These are phyloP conservation scores for Jatropha curcas DNA, from an alignment of 345 rosid species.

Conservation along the genomic window DNA sequence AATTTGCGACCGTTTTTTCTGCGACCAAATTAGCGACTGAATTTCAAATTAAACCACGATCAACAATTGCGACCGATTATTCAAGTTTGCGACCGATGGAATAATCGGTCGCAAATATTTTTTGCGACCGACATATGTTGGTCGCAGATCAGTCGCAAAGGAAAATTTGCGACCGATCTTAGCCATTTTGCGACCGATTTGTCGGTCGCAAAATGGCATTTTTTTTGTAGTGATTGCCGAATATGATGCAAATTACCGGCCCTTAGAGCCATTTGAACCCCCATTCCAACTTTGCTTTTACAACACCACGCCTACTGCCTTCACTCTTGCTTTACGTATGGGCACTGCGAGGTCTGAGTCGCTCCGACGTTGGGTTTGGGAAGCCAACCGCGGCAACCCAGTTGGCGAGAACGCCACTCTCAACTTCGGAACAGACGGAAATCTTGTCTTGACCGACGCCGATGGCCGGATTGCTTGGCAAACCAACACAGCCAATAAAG, in stretches of 20 bases:
- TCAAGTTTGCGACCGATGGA: too few relatives aligned
- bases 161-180: too few relatives aligned
- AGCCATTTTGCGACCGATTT: too few relatives aligned
- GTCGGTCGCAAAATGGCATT: too few relatives aligned
- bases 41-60: too few relatives aligned
- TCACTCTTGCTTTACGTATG: constrained; percentile 53
- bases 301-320: constrained; percentile 62
- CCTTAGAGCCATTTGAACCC: constrained; percentile 9
- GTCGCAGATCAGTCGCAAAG: too few relatives aligned
- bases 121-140: too few relatives aligned
- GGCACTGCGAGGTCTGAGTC: constrained; percentile 42
- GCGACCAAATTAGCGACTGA: too few relatives aligned
- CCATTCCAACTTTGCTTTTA: constrained; percentile 64
- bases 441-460: constrained; percentile 33
- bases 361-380: constrained; percentile 45
- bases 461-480: constrained; percentile 37
- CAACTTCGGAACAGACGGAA: constrained; percentile 31
- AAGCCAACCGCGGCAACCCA: constrained; percentile 35
- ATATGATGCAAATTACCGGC: constrained; percentile 42
- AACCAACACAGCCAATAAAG: constrained; percentile 36
- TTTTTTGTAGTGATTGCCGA: too few relatives aligned
- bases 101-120: too few relatives aligned
- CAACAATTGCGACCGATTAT: too few relatives aligned
- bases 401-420: constrained; percentile 36
- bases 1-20: too few relatives aligned